Evolutionary conservation across 306 rosid genomes (phyloP).

Genomic region (Castanea sativa): DNA sequence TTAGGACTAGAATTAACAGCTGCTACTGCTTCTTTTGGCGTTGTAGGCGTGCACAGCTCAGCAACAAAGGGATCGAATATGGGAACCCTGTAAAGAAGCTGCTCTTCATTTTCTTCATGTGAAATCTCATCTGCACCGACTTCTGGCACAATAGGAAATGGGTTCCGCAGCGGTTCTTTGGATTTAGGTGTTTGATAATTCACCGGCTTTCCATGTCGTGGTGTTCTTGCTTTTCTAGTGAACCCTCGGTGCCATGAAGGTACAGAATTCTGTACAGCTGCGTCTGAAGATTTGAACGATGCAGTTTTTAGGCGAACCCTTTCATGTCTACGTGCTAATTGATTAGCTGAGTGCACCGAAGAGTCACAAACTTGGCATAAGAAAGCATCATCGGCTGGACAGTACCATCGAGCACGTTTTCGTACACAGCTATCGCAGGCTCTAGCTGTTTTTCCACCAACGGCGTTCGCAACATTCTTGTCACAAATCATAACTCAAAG

Average conservation of each 20-base stretch:
- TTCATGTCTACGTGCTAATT: constrained; percentile 67
- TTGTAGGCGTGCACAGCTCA: constrained; percentile 31
- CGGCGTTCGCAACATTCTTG: constrained; percentile 47
- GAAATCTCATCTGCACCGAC: constrained; percentile 57
- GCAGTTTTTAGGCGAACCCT: constrained; percentile 65
- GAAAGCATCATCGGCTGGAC: constrained; percentile 96
- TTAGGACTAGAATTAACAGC: not conserved
- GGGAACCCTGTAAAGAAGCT: constrained; percentile 80
- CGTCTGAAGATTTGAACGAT: constrained; percentile 25
- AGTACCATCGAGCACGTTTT: constrained; percentile 90
- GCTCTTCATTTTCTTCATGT: constrained; percentile 62
- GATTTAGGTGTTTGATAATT: constrained; percentile 9
- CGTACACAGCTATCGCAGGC: constrained; percentile 90
- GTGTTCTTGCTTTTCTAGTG: constrained; percentile 72
- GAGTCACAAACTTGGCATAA: constrained; percentile 83
- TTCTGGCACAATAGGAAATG: constrained; percentile 68
- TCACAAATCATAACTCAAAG: constrained; percentile 25
- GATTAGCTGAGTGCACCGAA: constrained; percentile 81
- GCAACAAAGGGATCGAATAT: constrained; percentile 58
- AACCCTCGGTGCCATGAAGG: constrained; percentile 74
- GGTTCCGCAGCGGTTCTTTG: constrained; percentile 3
- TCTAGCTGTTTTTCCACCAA: constrained; percentile 77
- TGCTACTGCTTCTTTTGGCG: constrained; percentile 21
- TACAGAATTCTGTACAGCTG: not conserved
- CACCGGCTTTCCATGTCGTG: constrained; percentile 49